Conservation (phyloP, 1,284 basidiomycete species). For the Malassezia vespertilionis region DNA sequence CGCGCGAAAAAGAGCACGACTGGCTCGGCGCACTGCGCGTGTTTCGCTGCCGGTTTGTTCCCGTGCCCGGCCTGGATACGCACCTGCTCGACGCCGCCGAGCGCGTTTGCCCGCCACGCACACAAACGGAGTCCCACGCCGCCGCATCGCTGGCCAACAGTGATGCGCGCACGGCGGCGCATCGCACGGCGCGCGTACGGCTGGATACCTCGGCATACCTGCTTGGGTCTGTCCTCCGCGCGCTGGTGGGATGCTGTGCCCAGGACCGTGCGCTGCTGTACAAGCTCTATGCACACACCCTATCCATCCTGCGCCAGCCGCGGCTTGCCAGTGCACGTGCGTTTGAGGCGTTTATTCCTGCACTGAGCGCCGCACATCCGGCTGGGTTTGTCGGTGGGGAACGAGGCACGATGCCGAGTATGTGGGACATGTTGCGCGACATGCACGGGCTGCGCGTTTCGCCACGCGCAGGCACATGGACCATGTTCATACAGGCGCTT, state of each 20-base stretch:
- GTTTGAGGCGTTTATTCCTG: conserved; percentile 14
- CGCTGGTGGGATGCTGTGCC: conserved; percentile 4
- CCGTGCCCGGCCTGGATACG: neutral
- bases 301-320: neutral
- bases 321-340: conserved; percentile 1
- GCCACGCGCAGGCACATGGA: conserved; percentile 12
- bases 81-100: neutral
- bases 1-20: conserved; percentile 11
- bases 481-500: conserved; percentile 14
- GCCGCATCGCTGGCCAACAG: conserved; percentile 5
- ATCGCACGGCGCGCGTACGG: conserved; percentile 1
- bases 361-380: conserved; percentile 7
- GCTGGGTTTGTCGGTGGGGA: neutral
- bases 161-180: neutral
- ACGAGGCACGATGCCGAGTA: neutral
- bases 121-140: neutral
- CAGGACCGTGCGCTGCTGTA: neutral
- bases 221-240: conserved; percentile 4
- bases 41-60: conserved; percentile 12
- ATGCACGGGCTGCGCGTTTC: conserved; percentile 1
- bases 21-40: conserved; percentile 12
- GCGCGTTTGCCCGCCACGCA: neutral
- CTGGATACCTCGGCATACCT: conserved; percentile 5
- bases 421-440: conserved; percentile 11
- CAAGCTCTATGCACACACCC: neutral